Percentiles rank a stretch among this genome's conserved stretches.
Conservation (phyloP, 345 rosid species). For the Rubroshorea leprosula region DNA sequence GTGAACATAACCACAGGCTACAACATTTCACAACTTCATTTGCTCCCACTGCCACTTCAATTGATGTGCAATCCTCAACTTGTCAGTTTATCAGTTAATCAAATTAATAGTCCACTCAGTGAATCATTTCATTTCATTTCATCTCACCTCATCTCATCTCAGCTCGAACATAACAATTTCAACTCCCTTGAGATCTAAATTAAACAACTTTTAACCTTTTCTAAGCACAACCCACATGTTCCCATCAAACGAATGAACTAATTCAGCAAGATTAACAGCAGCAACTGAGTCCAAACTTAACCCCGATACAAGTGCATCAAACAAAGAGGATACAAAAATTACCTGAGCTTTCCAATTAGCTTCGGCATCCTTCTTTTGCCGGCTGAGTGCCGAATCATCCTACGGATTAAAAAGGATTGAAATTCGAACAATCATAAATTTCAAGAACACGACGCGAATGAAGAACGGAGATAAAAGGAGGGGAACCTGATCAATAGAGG, state of each 20-base stretch:
- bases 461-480: not conserved
- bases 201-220: not conserved
- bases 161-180: not conserved
- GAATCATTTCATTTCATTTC: no score
- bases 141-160: no score
- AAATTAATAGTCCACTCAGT: no score
- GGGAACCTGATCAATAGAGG: slow-evolving; percentile 78
- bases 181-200: slow-evolving; percentile 5
- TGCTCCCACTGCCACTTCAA: not conserved
- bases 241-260: not conserved
- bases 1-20: no score
- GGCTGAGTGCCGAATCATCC: slow-evolving; percentile 80
- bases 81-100: no score
- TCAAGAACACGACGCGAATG: no score
- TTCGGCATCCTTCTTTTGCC: slow-evolving; percentile 98
- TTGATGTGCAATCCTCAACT: not conserved
- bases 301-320: slow-evolving; percentile 3
- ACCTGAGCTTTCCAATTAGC: slow-evolving; percentile 97
- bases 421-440: not conserved
- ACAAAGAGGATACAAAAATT: slow-evolving; percentile 1
- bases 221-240: not conserved
- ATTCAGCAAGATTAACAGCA: not conserved
- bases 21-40: not conserved
- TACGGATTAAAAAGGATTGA: slow-evolving; percentile 14
- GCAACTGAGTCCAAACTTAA: no score